phyloP scores from a whole-genome alignment of 345 rosid genomes.

The Hirschfeldia incana region DNA sequence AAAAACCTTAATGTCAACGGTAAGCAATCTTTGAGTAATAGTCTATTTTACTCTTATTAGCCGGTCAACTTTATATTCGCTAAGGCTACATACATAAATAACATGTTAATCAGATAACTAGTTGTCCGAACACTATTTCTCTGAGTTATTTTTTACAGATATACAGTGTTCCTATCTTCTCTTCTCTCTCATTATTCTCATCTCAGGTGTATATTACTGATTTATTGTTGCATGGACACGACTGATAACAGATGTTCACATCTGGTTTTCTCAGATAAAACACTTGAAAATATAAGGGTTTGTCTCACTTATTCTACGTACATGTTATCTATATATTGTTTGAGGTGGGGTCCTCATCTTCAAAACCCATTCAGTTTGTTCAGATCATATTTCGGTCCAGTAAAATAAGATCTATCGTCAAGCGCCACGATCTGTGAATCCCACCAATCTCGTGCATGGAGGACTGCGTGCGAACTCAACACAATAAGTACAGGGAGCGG shows the following conservation, averaged over 20 bases:
- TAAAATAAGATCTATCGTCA: neutral
- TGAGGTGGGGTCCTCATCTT: neutral
- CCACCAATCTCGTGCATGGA: too few species aligned
- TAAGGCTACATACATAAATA: neutral
- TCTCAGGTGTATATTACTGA: neutral
- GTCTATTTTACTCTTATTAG: neutral
- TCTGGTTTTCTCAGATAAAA: neutral
- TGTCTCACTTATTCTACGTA: neutral
- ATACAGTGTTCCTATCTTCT: neutral
- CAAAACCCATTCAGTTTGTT: neutral
- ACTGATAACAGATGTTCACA: neutral
- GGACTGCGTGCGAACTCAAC: too few species aligned
- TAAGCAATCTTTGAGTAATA: neutral
- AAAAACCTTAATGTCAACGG: constrained; percentile 12
- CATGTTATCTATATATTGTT: neutral
- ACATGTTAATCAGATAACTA: neutral
- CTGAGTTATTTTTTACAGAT: neutral
- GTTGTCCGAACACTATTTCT: neutral
- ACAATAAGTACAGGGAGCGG: too few species aligned
- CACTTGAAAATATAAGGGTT: neutral
- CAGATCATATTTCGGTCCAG: neutral
- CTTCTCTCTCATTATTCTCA: neutral
- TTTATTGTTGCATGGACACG: too few species aligned
- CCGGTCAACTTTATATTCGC: neutral
- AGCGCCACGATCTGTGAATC: too few species aligned